Evolutionary conservation across 2,329 filamentous ascomycete genomes (phyloP).

Genomic region (Monascus ruber): DNA sequence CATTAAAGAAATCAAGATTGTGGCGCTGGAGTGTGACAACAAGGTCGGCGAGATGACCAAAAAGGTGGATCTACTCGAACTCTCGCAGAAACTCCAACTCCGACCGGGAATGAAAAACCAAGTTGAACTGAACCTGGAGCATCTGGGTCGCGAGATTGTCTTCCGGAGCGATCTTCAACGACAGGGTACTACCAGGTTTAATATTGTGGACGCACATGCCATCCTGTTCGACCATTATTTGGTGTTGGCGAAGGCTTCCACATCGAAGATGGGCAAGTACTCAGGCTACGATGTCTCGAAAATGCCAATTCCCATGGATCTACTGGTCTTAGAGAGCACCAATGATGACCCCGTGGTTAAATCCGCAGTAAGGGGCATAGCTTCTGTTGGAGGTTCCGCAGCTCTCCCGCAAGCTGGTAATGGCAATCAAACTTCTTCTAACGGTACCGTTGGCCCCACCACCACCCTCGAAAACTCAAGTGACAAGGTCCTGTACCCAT

Average conservation of each 20-base stretch:
- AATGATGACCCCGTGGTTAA: conserved; percentile 87
- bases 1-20: conserved; percentile 80
- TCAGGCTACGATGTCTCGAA: conserved; percentile 86
- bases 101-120: conserved; percentile 74
- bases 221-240: conserved; percentile 95
- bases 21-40: conserved; percentile 81
- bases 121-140: conserved; percentile 79
- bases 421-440: conserved; percentile 20
- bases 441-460: conserved; percentile 36
- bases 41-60: conserved; percentile 88
- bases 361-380: conserved; percentile 59
- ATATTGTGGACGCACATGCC: conserved; percentile 87
- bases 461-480: conserved; percentile 48
- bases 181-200: conserved; percentile 74
- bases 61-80: conserved; percentile 77
- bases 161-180: conserved; percentile 81
- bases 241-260: conserved; percentile 71
- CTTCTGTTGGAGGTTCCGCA: conserved; percentile 27
- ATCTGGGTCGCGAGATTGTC: conserved; percentile 84
- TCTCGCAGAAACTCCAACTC: conserved; percentile 71
- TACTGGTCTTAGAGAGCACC: conserved; percentile 82
- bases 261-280: conserved; percentile 61
- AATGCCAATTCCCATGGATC: conserved; percentile 90
- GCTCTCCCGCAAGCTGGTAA: conserved; percentile 47
- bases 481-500: conserved; percentile 80